Evolutionary conservation across 1,284 basidiomycete species (phyloP), one percentile per base, ranked within the genome.

Genomic region (Ganoderma leucocontextum): DNA sequence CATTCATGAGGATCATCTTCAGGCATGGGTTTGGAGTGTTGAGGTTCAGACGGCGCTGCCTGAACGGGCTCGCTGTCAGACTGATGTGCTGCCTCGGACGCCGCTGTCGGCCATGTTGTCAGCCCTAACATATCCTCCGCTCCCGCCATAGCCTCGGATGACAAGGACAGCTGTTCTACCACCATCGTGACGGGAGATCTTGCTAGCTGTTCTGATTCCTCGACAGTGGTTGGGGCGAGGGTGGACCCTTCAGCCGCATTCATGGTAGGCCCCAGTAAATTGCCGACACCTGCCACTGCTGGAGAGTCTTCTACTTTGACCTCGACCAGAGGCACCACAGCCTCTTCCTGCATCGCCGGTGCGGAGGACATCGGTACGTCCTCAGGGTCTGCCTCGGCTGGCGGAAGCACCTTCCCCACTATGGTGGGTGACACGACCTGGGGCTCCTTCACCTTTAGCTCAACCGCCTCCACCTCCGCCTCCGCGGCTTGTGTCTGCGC

Each of bases 1-100:
- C 87, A 89, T 73, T 89, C 87, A 73, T 89, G 85, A 2, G 87
- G 80, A 75, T 90, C 88, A 67, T 85, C 82, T 25, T 73, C 68
- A n/a, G 29, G 68, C 15, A 35, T 39, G 25, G n/a, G 19, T 33
- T 58, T 9, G n/a, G 39, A 29, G 8, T 15, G 22, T 19, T 57
- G 39, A 4, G 60, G 42, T 39, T 60, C 22, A 41, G 3, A 4
- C 22, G 39, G 22, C n/a, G 13, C 19, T 12, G 4, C 19, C 38
- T 29, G 58, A 38, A 36, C 19, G 35, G 19, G 36, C 12, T 58
- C 55, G 13, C 38, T 29, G 22, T 60, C 39, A 13, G 39, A 38
- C 7, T 42, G 13, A 29, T 17, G 58, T 9, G 38, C n/a, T 25
- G 15, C n/a, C 22, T 60, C 58, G 22, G 58, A 22, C 12, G 29